A percentile compares a stretch with the other conserved stretches of the same genome.
Conservation (phyloP, 176 grass and related monocot species). For the Guadua angustifolia region DNA sequence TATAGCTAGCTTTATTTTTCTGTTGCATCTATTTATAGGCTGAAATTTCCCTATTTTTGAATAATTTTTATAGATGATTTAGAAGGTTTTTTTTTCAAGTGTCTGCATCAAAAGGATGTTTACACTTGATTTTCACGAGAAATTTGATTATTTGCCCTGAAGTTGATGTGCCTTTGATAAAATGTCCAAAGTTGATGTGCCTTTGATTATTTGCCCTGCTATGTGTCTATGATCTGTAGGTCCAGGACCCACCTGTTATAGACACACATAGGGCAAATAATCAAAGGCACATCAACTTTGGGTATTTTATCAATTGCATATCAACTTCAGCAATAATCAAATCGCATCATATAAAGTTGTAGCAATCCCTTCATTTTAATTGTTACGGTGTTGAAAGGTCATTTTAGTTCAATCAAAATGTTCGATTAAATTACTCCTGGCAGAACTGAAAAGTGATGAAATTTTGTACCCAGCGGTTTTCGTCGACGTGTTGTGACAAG, state of each 20-base stretch:
- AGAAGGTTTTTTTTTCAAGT: background rate
- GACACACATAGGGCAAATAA: no score
- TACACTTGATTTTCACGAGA: background rate
- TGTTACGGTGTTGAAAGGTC: background rate
- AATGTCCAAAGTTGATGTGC: no score
- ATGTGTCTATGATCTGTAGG: no score
- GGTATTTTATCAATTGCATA: no score
- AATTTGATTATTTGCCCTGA: no score
- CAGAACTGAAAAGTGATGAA: background rate
- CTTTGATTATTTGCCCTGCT: no score
- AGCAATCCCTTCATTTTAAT: background rate
- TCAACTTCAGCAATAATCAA: no score
- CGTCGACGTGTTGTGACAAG: no score
- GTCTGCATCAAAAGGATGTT: background rate
- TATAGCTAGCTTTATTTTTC: background rate
- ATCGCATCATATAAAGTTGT: no score
- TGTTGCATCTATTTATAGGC: background rate
- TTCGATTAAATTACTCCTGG: background rate
- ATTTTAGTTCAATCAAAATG: background rate
- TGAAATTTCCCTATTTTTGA: background rate
- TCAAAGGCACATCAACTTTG: no score
- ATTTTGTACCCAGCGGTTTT: background rate
- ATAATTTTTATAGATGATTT: background rate
- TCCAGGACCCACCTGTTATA: no score
- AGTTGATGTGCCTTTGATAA: no score